These are phyloP conservation scores for Mycena polygramma DNA, from an alignment of 768 basidiomycete genomes.

Conservation along the genomic window DNA sequence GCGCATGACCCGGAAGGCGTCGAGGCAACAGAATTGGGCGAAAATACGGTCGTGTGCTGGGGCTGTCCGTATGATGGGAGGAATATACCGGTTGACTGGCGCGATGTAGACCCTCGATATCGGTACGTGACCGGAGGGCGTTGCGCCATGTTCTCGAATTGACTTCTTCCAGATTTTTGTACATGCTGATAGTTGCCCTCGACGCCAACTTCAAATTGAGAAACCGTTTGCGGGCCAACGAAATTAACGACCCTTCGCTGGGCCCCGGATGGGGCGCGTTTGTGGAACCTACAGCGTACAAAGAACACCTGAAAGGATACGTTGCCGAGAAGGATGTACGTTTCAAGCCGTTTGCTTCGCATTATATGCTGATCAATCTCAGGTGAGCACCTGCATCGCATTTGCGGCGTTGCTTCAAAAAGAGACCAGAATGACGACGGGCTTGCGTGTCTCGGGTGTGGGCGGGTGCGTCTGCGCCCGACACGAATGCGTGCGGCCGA, in stretches of 20 bases:
- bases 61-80: conserved; percentile 36
- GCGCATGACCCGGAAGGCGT: conserved; percentile 24
- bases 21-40: conserved; percentile 16
- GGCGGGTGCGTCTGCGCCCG: conserved; percentile 32
- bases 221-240: conserved; percentile 20
- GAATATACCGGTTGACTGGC: conserved; percentile 39
- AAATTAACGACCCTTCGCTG: conserved; percentile 23
- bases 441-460: conserved; percentile 25
- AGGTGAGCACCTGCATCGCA: conserved; percentile 34
- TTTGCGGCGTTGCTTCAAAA: conserved; percentile 37
- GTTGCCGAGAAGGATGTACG: conserved; percentile 15
- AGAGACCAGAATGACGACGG: conserved; percentile 31
- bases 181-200: conserved; percentile 38
- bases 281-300: neutral
- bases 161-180: conserved; percentile 36
- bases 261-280: conserved; percentile 26
- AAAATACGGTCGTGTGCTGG: conserved; percentile 36
- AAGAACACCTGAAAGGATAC: conserved; percentile 16
- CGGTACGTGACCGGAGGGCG: too few species aligned
- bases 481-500: conserved; percentile 33
- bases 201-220: conserved; percentile 46
- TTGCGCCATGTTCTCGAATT: too few species aligned
- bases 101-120: neutral
- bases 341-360: neutral
- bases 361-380: neutral